phyloP scores from a whole-genome alignment of 1,284 basidiomycete genomes.

The Lentinula novae-zelandiae region DNA sequence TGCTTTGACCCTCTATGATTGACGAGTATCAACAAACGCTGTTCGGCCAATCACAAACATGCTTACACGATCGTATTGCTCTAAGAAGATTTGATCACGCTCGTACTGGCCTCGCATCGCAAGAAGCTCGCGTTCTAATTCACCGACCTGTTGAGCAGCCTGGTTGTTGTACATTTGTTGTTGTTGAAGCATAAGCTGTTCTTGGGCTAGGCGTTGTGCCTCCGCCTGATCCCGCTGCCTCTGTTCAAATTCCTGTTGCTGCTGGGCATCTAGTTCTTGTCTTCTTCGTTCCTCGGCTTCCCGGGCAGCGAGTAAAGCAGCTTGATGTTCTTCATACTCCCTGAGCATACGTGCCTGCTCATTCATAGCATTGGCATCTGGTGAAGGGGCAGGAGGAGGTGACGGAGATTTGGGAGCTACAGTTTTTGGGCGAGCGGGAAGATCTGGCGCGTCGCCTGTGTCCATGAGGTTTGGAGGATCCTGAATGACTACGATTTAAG shows the following conservation, averaged over 20 bases:
- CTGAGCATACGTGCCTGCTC: conserved; percentile 96
- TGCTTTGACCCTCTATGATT: conserved; percentile 84
- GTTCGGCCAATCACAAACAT: background rate
- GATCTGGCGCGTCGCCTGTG: conserved; percentile 77
- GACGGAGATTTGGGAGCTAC: conserved; percentile 49
- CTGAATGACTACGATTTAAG: conserved; percentile 35
- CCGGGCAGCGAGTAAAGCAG: conserved; percentile 72
- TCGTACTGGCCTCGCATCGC: conserved; percentile 97
- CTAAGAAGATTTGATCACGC: conserved; percentile 95
- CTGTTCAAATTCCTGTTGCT: conserved; percentile 89
- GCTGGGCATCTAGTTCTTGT: conserved; percentile 74
- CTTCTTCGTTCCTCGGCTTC: conserved; percentile 83
- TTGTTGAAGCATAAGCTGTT: conserved; percentile 80
- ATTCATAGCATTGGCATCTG: conserved; percentile 76
- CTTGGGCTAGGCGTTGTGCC: conserved; percentile 85
- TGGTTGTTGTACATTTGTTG: conserved; percentile 74
- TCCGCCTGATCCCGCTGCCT: conserved; percentile 88
- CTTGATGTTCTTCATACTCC: conserved; percentile 96
- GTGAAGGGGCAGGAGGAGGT: conserved; percentile 64
- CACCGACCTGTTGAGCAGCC: conserved; percentile 64
- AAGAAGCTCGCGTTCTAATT: conserved; percentile 89
- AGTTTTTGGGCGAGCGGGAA: conserved; percentile 83
- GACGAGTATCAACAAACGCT: conserved; percentile 3
- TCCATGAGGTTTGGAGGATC: conserved; percentile 94
- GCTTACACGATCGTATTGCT: conserved; percentile 93